phyloP scores from a whole-genome alignment of 106 monocot species.

The Narthecium ossifragum region DNA sequence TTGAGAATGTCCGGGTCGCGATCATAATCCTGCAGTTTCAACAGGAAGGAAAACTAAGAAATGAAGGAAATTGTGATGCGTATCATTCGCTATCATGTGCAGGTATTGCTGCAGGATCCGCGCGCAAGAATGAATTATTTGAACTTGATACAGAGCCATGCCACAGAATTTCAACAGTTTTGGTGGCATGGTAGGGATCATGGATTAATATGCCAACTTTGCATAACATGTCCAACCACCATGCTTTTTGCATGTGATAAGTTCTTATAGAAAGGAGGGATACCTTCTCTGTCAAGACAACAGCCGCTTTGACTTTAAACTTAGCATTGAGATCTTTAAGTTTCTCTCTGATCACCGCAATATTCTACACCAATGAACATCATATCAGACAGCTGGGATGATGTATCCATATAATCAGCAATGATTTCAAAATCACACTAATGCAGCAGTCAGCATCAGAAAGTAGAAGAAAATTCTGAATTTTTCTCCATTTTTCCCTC shows the following conservation, averaged over 20 bases:
- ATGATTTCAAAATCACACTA: too few relatives aligned
- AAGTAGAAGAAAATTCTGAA: too few relatives aligned
- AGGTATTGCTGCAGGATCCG: too few relatives aligned
- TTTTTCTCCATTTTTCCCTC: too few relatives aligned
- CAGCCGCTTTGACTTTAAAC: constrained; percentile 17
- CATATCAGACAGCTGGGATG: too few relatives aligned
- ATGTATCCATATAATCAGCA: too few relatives aligned
- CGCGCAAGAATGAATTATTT: too few relatives aligned
- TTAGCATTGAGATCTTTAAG: constrained; percentile 15
- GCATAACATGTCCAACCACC: background rate
- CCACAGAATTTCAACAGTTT: background rate
- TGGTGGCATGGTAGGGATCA: background rate
- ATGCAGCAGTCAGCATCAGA: too few relatives aligned
- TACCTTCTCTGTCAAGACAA: constrained; percentile 69
- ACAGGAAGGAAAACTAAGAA: too few relatives aligned
- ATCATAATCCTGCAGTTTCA: constrained; percentile 61
- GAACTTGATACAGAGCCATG: too few relatives aligned
- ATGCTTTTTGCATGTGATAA: background rate
- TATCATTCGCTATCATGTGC: too few relatives aligned
- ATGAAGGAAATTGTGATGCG: too few relatives aligned
- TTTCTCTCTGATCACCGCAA: constrained; percentile 31
- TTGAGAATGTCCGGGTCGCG: constrained; percentile 37
- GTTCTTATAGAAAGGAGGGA: background rate
- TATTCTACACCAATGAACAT: constrained; percentile 44
- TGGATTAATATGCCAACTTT: background rate